Percentiles rank a stretch among this genome's conserved stretches.
These are phyloP conservation scores for Prunus dulcis DNA, from an alignment of 306 rosid genomes.

Conservation along the genomic window DNA sequence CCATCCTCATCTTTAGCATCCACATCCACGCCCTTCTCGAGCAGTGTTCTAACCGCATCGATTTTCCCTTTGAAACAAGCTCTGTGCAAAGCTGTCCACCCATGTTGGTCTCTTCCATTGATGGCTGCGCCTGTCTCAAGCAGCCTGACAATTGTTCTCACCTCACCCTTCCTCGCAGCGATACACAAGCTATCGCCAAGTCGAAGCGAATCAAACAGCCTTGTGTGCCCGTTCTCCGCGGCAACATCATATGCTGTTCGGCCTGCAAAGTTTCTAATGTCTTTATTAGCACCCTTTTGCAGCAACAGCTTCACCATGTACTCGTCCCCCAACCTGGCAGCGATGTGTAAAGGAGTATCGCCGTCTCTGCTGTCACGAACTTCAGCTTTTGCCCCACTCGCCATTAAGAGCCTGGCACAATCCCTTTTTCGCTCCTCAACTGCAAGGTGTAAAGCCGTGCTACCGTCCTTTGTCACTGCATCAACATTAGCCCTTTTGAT, in stretches of 20 bases:
- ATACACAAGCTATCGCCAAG: constrained; percentile 61
- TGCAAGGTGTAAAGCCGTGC: constrained; percentile 71
- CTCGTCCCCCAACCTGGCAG: constrained; percentile 67
- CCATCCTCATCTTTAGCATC: constrained; percentile 77
- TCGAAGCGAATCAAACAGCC: constrained; percentile 55
- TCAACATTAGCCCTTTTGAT: constrained; percentile 66
- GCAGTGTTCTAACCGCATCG: constrained; percentile 37
- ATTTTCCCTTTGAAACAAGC: constrained; percentile 68
- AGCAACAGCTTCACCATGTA: constrained; percentile 61
- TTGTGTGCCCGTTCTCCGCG: constrained; percentile 47
- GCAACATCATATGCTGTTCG: constrained; percentile 66
- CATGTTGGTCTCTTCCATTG: constrained; percentile 71
- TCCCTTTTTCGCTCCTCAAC: constrained; percentile 55
- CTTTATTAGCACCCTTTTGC: constrained; percentile 67
- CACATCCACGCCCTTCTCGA: constrained; percentile 63
- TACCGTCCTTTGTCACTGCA: constrained; percentile 49
- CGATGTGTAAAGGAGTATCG: constrained; percentile 63
- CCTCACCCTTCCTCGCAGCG: constrained; percentile 71
- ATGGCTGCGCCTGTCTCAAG: constrained; percentile 52
- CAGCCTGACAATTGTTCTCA: constrained; percentile 47
- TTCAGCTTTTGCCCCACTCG: constrained; percentile 51
- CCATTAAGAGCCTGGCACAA: constrained; percentile 55
- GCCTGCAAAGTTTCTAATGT: constrained; percentile 46
- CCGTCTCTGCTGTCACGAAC: constrained; percentile 43
- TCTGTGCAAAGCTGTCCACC: constrained; percentile 81